Percentiles rank a stretch among this genome's conserved stretches.
phyloP scores from a whole-genome alignment of 2,329 filamentous ascomycete species.

The Coleophoma eucalyptorum region DNA sequence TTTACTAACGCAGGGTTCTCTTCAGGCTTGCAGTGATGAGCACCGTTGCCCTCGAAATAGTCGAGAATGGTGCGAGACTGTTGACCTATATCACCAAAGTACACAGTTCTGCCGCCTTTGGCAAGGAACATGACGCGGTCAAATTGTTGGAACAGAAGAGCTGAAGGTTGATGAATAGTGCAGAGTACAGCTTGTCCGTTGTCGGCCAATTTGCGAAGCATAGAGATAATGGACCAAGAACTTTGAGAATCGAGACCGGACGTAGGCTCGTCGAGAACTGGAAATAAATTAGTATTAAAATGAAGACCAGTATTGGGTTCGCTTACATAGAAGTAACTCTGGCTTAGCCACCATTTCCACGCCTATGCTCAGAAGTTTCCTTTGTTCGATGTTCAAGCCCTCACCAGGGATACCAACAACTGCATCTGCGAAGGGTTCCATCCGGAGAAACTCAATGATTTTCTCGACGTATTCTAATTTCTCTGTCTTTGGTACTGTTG shows the following conservation, averaged over 20 bases:
- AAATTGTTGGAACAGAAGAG: slow-evolving; percentile 47
- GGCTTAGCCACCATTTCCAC: slow-evolving; percentile 51
- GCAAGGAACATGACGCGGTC: slow-evolving; percentile 60
- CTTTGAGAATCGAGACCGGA: slow-evolving; percentile 55
- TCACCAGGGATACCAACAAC: slow-evolving; percentile 59
- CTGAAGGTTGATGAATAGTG: slow-evolving; percentile 49
- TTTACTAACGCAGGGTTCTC: not conserved
- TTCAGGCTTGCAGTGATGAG: not conserved
- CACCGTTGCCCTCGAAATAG: not conserved
- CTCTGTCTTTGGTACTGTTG: slow-evolving; percentile 63
- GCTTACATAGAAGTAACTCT: slow-evolving; percentile 35
- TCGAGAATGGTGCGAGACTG: not conserved
- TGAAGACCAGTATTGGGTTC: not conserved
- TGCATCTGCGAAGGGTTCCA: slow-evolving; percentile 60
- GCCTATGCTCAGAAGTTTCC: slow-evolving; percentile 56
- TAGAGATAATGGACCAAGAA: slow-evolving; percentile 55
- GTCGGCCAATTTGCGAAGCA: slow-evolving; percentile 55
- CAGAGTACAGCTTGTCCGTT: slow-evolving; percentile 46
- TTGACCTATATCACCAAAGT: slow-evolving; percentile 62
- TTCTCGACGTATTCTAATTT: slow-evolving; percentile 81
- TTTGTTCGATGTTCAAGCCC: slow-evolving; percentile 51
- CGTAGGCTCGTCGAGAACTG: slow-evolving; percentile 50
- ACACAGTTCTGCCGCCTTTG: slow-evolving; percentile 59
- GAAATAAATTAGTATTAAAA: not conserved
- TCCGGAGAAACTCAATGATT: slow-evolving; percentile 57